Percentiles rank a stretch among this genome's conserved stretches.
phyloP scores from a whole-genome alignment of 192 early-diverging fungal species.

The Coemansia sp. region DNA sequence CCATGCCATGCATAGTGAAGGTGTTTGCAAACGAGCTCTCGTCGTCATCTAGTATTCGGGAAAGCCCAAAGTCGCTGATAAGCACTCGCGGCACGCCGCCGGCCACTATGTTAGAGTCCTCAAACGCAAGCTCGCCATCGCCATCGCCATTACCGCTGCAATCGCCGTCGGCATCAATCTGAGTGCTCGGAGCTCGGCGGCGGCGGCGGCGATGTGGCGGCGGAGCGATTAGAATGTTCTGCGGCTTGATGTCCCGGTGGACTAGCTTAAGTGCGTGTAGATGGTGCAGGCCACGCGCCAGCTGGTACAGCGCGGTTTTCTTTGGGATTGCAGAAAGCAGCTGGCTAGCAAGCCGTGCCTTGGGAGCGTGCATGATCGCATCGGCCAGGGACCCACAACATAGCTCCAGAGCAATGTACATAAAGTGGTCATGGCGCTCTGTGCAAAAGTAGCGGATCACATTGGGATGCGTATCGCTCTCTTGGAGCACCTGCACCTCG shows the following conservation, averaged over 20 bases:
- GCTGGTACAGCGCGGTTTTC: conserved; percentile 75
- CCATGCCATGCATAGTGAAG: conserved; percentile 58
- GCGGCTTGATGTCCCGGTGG: conserved; percentile 96
- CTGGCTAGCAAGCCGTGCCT: conserved; percentile 37
- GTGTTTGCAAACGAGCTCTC: conserved; percentile 96
- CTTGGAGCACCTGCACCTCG: conserved; percentile 88
- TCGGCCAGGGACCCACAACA: conserved; percentile 90
- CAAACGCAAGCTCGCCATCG: conserved; percentile 11
- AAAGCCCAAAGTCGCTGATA: conserved; percentile 97
- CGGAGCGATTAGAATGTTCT: conserved; percentile 87
- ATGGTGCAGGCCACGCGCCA: conserved; percentile 82
- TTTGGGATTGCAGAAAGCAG: conserved; percentile 57
- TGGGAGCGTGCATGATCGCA: conserved; percentile 66
- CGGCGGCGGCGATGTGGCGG: conserved; percentile 54
- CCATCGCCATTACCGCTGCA: background rate
- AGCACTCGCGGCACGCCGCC: conserved; percentile 65
- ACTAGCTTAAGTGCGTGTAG: conserved; percentile 94
- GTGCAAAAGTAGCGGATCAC: conserved; percentile 94
- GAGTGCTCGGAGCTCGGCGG: conserved; percentile 2
- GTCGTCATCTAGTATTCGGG: conserved; percentile 90
- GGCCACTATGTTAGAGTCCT: conserved; percentile 31
- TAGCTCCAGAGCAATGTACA: conserved; percentile 96
- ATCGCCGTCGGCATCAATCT: background rate
- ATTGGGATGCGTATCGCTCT: conserved; percentile 94
- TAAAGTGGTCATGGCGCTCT: conserved; percentile 84